These are phyloP conservation scores for Coemansia sp. DNA, from an alignment of 192 early-diverging fungal genomes.

Conservation along the genomic window DNA sequence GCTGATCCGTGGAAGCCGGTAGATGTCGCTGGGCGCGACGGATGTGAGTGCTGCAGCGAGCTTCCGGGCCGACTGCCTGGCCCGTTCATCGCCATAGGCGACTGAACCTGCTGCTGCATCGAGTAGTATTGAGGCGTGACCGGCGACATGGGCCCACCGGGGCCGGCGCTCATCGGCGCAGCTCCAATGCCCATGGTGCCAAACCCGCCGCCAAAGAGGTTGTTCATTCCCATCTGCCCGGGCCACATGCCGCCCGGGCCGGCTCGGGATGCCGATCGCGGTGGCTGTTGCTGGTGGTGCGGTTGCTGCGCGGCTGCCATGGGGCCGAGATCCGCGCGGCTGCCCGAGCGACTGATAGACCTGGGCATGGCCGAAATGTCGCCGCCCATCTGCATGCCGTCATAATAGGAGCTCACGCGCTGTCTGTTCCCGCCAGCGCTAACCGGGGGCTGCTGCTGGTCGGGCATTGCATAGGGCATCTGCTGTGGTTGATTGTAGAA, in stretches of 20 bases:
- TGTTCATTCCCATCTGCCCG: slow-evolving; percentile 23
- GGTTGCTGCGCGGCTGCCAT: slow-evolving; percentile 8
- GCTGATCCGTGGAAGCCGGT: slow-evolving; percentile 23
- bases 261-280: slow-evolving; percentile 32
- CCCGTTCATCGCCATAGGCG: slow-evolving; percentile 10
- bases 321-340: slow-evolving; percentile 29
- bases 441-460: slow-evolving; percentile 13
- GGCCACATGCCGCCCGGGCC: slow-evolving; percentile 33
- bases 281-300: slow-evolving; percentile 16
- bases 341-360: slow-evolving; percentile 34
- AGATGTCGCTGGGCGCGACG: slow-evolving; percentile 33
- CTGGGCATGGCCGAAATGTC: slow-evolving; percentile 27
- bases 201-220: slow-evolving; percentile 44
- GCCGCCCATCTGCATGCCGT: slow-evolving; percentile 24
- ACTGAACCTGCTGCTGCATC: slow-evolving; percentile 21
- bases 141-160: slow-evolving; percentile 19
- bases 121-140: slow-evolving; percentile 17
- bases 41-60: slow-evolving; percentile 35
- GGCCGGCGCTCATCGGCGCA: background rate
- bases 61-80: slow-evolving; percentile 35
- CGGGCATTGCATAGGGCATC: slow-evolving; percentile 4
- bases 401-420: slow-evolving; percentile 38
- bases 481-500: slow-evolving; percentile 24
- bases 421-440: slow-evolving; percentile 18
- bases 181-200: slow-evolving; percentile 31